Conservation (phyloP, 495 filamentous ascomycete genomes). For the Cryomyces minteri region DNA sequence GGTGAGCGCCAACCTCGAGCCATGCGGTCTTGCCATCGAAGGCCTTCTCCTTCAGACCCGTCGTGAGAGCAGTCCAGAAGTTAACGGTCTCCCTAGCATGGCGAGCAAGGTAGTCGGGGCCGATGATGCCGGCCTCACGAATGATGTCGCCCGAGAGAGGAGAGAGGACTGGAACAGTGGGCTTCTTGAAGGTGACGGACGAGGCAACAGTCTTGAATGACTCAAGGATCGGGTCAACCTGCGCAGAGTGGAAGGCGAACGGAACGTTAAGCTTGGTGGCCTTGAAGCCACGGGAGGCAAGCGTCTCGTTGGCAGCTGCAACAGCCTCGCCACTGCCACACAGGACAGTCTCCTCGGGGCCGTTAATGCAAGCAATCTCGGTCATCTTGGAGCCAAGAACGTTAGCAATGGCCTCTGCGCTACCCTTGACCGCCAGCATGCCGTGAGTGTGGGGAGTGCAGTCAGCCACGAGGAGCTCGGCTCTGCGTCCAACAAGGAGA, state of each 20-base stretch:
- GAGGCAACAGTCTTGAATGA: slow-evolving; percentile 22
- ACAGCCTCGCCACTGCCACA: slow-evolving; percentile 21
- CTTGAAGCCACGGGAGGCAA: slow-evolving; percentile 29
- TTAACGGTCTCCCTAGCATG: slow-evolving; percentile 27
- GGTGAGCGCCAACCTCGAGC: slow-evolving; percentile 25
- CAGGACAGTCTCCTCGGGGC: slow-evolving; percentile 27
- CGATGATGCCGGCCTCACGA: slow-evolving; percentile 22
- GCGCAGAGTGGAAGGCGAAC: slow-evolving; percentile 36
- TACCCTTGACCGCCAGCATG: slow-evolving; percentile 31
- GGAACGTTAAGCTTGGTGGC: slow-evolving; percentile 29
- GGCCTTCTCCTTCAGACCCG: slow-evolving; percentile 20
- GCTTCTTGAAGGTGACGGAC: slow-evolving; percentile 24
- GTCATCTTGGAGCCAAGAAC: slow-evolving; percentile 23
- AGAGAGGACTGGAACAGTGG: slow-evolving; percentile 21
- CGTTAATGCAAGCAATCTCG: slow-evolving; percentile 28
- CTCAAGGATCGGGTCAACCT: slow-evolving; percentile 32
- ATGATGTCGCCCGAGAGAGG: slow-evolving; percentile 24
- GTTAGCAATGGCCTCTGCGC: slow-evolving; percentile 16
- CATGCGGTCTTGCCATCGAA: slow-evolving; percentile 26
- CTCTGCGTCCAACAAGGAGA: slow-evolving; percentile 61
- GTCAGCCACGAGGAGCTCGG: slow-evolving; percentile 51
- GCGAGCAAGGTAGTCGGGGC: slow-evolving; percentile 22
- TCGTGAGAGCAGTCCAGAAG: slow-evolving; percentile 21
- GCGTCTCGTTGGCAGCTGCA: slow-evolving; percentile 14
- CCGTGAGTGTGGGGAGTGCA: slow-evolving; percentile 53